Evolutionary conservation across 345 rosid species (phyloP).

Genomic region (Aethionema arabicum): DNA sequence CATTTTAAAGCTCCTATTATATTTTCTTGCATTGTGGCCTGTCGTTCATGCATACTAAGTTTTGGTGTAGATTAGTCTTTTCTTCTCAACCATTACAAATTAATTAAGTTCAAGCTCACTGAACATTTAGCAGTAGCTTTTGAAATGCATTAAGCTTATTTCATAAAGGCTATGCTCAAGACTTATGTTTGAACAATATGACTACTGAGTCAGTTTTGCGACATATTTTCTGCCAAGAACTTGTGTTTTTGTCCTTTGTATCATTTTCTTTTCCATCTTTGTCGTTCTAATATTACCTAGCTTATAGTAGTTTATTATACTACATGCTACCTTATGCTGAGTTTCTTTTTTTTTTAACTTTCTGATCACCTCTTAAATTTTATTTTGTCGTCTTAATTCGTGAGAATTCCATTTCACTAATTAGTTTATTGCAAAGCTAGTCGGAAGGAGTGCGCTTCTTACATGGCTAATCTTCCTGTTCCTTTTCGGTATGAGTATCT

Average conservation of each 20-base stretch:
- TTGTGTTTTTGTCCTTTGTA: not conserved
- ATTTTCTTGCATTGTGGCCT: slow-evolving; percentile 8
- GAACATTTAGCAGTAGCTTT: not conserved
- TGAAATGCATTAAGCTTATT: not conserved
- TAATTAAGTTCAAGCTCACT: not conserved
- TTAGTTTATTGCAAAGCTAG: slow-evolving; percentile 75
- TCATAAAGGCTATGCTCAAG: not conserved
- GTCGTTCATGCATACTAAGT: slow-evolving; percentile 4
- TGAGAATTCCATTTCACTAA: slow-evolving; percentile 43
- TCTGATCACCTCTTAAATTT: slow-evolving; percentile 8
- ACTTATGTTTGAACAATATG: slow-evolving; percentile 7
- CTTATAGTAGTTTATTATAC: slow-evolving; percentile 10
- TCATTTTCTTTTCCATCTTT: not conserved
- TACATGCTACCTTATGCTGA: slow-evolving; percentile 4
- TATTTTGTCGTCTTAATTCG: slow-evolving; percentile 24
- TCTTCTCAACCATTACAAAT: not conserved
- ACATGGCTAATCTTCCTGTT: slow-evolving; percentile 92
- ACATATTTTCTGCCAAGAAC: slow-evolving; percentile 12
- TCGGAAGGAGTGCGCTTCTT: slow-evolving; percentile 99
- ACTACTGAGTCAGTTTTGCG: not conserved
- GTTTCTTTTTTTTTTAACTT: not conserved
- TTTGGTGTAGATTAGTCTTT: slow-evolving; percentile 16
- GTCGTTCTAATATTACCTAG: slow-evolving; percentile 11
- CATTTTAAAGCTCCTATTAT: slow-evolving; percentile 1
- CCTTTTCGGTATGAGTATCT: slow-evolving; percentile 95